These are phyloP conservation scores for Ogataea hybrid DNA, from an alignment of 1,139 yeast species.

Conservation along the genomic window DNA sequence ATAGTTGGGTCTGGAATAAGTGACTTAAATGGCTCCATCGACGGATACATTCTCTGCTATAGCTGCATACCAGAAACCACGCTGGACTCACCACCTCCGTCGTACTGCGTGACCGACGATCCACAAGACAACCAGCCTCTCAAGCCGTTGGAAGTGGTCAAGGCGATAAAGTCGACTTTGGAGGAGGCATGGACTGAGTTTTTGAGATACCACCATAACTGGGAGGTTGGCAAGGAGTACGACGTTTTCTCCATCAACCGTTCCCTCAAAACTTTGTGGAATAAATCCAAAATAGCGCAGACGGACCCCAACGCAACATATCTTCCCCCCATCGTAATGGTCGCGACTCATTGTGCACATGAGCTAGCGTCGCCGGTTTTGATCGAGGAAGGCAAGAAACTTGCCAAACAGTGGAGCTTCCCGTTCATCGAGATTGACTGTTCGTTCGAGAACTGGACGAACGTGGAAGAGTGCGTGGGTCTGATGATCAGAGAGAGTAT, in stretches of 20 bases:
- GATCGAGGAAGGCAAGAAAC: slow-evolving; percentile 51
- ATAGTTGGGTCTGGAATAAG: slow-evolving; percentile 77
- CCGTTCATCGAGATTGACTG: slow-evolving; percentile 62
- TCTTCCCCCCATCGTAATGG: slow-evolving; percentile 63
- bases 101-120: slow-evolving; percentile 34
- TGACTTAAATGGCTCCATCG: slow-evolving; percentile 69
- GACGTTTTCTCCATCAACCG: slow-evolving; percentile 61
- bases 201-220: slow-evolving; percentile 47
- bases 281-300: slow-evolving; percentile 6
- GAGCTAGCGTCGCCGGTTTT: slow-evolving; percentile 56
- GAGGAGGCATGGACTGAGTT: slow-evolving; percentile 76
- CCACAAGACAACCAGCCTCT: slow-evolving; percentile 6
- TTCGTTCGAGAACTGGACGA: slow-evolving; percentile 37
- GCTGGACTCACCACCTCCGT: slow-evolving; percentile 44
- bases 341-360: slow-evolving; percentile 60
- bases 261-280: slow-evolving; percentile 59
- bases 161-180: slow-evolving; percentile 51
- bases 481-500: slow-evolving; percentile 58
- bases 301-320: slow-evolving; percentile 7
- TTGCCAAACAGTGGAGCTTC: slow-evolving; percentile 61
- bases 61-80: slow-evolving; percentile 59
- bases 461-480: slow-evolving; percentile 55
- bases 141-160: slow-evolving; percentile 46
- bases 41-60: slow-evolving; percentile 68
- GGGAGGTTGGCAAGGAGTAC: slow-evolving; percentile 64